Base-by-base conservation (phyloP, 1,284 basidiomycete genomes). In the Veloboletus limbatus region DNA sequence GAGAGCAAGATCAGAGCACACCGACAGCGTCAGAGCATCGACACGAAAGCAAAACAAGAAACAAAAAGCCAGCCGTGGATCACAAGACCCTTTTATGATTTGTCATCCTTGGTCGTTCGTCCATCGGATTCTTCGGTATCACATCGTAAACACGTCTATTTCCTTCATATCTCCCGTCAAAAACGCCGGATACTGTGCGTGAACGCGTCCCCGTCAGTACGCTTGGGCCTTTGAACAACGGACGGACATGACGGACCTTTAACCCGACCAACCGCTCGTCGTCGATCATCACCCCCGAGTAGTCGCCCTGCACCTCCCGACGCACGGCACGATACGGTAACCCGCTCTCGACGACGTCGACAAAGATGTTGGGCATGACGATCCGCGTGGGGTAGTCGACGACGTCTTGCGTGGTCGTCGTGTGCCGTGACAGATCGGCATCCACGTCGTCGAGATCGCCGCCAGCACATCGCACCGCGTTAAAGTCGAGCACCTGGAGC, bases 401-500 rank as follows among this genome's bases (percentile, higher is more conserved):
- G 3, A 51, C 22, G n/a, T 41, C 33, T n/a, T n/a, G n/a, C n/a
- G n/a, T n/a, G n/a, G 31, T 20, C 10, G 26, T 25, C 8, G 33
- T 18, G 17, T 3, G 2, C 10, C 6, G 21, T 2, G n/a, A 35
- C 5, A 3, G 9, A 9, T 41, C 33, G 10, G 6, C 30, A 7
- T 22, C 10, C 5, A 2, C 16, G 7, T 14, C n/a, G 20, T 17
- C n/a, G n/a, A n/a, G n/a, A n/a, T n/a, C 16, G 10, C n/a, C 24
- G 2, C 26, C 17, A 40, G 40, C 0, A 32, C 42, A n/a, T 45
- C 27, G 9, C 45, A 55, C n/a, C n/a, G 47, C 54, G 43, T 72
- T 71, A 38, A 74, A 73, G 43, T 75, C 72, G 20, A 70, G 58
- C 10, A 73, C 69, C 47, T 59, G 54, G 13, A 70, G 33, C 30